Percentiles rank a stretch among this genome's conserved stretches.
Conservation (phyloP, 768 basidiomycete genomes). For the Rhodocollybia butyracea region DNA sequence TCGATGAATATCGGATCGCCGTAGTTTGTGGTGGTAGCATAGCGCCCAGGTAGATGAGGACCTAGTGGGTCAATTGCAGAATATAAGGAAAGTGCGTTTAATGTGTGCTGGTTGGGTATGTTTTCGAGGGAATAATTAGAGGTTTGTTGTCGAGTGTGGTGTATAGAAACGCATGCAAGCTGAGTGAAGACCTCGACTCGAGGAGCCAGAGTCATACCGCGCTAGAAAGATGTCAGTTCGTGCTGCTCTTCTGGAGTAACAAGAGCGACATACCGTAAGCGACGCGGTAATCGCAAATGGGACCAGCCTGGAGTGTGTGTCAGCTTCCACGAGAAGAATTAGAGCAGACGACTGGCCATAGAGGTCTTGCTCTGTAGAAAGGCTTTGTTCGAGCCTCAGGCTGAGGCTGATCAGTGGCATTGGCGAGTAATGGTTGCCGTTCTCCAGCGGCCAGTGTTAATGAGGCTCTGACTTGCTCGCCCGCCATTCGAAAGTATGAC, state of each 20-base stretch:
- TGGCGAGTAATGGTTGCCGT: constrained; percentile 14
- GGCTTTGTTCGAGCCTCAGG: constrained; percentile 35
- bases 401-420: not conserved
- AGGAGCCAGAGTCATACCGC: constrained; percentile 80
- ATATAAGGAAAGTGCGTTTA: constrained; percentile 17
- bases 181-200: constrained; percentile 80
- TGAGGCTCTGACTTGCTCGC: not conserved
- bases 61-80: constrained; percentile 29
- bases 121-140: constrained; percentile 6
- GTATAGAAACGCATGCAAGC: constrained; percentile 63
- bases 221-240: constrained; percentile 40
- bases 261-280: constrained; percentile 52
- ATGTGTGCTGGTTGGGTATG: not conserved
- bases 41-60: constrained; percentile 20
- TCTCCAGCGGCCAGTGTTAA: constrained; percentile 4
- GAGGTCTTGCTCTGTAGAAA: constrained; percentile 48
- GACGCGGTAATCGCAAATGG: constrained; percentile 70
- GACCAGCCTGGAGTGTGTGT: constrained; percentile 54
- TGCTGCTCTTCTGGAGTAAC: not conserved
- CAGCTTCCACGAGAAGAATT: constrained; percentile 1
- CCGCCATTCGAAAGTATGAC: no score
- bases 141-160: constrained; percentile 34
- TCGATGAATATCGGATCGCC: constrained; percentile 1
- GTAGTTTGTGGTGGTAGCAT: not conserved
- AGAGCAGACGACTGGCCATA: constrained; percentile 36